Percentiles rank a stretch among this genome's conserved stretches.
Evolutionary conservation across 208 protist species (phyloP).

Genomic region (Acanthamoeba rhysodes): DNA sequence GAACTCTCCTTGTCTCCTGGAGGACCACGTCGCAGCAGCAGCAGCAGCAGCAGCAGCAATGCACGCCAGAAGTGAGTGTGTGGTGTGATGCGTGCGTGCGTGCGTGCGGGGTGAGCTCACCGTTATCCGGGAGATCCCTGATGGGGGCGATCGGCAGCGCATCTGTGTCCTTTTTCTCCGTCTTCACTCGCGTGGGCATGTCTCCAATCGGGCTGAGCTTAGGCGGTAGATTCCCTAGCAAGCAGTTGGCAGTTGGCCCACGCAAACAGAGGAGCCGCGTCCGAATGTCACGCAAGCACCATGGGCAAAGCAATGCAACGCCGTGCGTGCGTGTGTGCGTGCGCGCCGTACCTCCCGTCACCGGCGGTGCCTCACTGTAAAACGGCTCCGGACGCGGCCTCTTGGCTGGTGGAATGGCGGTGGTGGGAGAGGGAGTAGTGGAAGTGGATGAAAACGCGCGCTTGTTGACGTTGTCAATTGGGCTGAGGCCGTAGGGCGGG

Average conservation of each 20-base stretch:
- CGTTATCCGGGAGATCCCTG: slow-evolving; percentile 20
- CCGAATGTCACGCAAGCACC: too few relatives aligned
- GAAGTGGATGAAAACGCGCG: slow-evolving; percentile 41
- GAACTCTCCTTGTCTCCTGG: neutral
- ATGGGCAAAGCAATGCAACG: neutral
- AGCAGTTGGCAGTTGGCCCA: neutral
- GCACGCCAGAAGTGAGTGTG: too few relatives aligned
- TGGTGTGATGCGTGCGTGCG: too few relatives aligned
- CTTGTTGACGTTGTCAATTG: slow-evolving; percentile 36
- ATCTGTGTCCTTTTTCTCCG: slow-evolving; percentile 32
- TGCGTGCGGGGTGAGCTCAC: neutral
- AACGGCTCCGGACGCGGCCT: slow-evolving; percentile 5
- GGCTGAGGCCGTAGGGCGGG: neutral
- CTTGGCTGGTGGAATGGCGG: neutral
- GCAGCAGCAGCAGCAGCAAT: too few relatives aligned
- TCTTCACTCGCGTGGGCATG: slow-evolving; percentile 3
- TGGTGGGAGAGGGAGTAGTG: neutral
- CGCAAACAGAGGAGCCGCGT: too few relatives aligned
- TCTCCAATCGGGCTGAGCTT: slow-evolving; percentile 55
- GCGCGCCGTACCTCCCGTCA: neutral
- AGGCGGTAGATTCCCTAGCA: neutral
- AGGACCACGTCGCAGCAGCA: too few relatives aligned
- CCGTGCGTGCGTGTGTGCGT: neutral
- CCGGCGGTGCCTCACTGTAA: slow-evolving; percentile 15
- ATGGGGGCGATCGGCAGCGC: slow-evolving; percentile 49